Evolutionary conservation across 345 rosid genomes (phyloP).

Genomic region (Mangifera indica): DNA sequence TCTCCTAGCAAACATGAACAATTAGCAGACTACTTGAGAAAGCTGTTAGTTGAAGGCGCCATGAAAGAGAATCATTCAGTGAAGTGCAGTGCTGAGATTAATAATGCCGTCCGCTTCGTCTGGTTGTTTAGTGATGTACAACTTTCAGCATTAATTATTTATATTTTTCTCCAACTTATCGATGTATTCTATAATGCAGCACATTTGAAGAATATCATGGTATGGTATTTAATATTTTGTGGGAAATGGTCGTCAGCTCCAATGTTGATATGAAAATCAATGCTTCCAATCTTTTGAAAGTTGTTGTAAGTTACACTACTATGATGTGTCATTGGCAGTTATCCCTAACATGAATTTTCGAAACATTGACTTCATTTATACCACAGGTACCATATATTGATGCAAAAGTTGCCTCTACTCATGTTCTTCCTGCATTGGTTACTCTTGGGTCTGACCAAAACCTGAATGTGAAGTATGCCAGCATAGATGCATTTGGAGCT

Average conservation of each 20-base stretch:
- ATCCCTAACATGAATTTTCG: neutral
- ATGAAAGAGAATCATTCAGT: conserved; percentile 55
- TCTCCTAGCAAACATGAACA: conserved; percentile 68
- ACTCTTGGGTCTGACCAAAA: conserved; percentile 98
- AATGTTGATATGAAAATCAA: conserved; percentile 69
- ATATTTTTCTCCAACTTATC: conserved; percentile 24
- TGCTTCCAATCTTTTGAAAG: conserved; percentile 79
- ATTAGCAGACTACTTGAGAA: conserved; percentile 70
- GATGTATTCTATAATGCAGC: conserved; percentile 45
- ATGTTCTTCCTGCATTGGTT: conserved; percentile 85
- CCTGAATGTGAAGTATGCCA: conserved; percentile 83
- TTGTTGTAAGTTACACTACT: conserved; percentile 55
- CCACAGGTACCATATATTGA: conserved; percentile 74
- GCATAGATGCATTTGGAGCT: conserved; percentile 96
- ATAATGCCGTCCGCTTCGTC: conserved; percentile 88
- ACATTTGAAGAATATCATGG: conserved; percentile 76
- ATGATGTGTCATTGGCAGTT: conserved; percentile 20
- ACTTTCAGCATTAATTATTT: conserved; percentile 9
- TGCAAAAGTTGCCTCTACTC: conserved; percentile 73
- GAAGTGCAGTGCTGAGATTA: conserved; percentile 49
- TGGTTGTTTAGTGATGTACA: conserved; percentile 52
- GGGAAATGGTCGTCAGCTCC: conserved; percentile 98
- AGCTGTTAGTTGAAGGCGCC: conserved; percentile 60
- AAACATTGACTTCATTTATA: conserved; percentile 19
- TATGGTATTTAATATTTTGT: conserved; percentile 74